Percentiles rank a stretch among this genome's conserved stretches.
These are phyloP conservation scores for Sorghum bicolor DNA, from an alignment of 176 grass and related monocot genomes.

Conservation along the genomic window DNA sequence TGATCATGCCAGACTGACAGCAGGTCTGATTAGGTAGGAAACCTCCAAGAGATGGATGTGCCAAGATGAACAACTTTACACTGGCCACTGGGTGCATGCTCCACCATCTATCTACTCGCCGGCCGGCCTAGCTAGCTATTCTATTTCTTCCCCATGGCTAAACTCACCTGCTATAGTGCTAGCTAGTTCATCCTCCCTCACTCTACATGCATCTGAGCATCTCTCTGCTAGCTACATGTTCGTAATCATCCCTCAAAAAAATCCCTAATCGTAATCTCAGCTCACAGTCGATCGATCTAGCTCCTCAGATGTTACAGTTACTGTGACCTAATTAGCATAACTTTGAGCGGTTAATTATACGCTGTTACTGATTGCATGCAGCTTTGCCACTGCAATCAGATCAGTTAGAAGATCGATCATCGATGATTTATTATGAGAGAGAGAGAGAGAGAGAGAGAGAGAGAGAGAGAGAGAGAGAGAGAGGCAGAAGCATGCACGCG, in stretches of 20 bases:
- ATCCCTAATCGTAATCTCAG: background rate
- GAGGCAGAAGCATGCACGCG: background rate
- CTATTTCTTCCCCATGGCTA: background rate
- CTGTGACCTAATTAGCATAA: background rate
- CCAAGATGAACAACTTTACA: background rate
- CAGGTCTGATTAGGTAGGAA: constrained; percentile 18
- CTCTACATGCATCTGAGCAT: background rate
- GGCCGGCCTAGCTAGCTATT: background rate
- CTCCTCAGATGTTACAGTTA: too few relatives aligned
- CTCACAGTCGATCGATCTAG: background rate
- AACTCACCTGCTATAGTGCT: background rate
- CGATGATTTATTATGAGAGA: background rate
- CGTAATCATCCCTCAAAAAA: background rate
- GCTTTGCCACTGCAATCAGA: background rate
- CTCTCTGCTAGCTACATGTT: background rate
- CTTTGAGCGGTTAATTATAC: background rate
- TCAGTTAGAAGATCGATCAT: background rate
- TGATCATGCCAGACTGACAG: background rate
- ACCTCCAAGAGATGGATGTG: constrained; percentile 13
- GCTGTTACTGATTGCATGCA: background rate
- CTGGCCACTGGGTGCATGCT: background rate
- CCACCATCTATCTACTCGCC: background rate
- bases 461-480: background rate
- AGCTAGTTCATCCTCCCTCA: background rate
- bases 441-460: too few relatives aligned